Evolutionary conservation across 306 rosid genomes (phyloP), one percentile per base, ranked within the genome.

Genomic region (Quercus berberidifolia): DNA sequence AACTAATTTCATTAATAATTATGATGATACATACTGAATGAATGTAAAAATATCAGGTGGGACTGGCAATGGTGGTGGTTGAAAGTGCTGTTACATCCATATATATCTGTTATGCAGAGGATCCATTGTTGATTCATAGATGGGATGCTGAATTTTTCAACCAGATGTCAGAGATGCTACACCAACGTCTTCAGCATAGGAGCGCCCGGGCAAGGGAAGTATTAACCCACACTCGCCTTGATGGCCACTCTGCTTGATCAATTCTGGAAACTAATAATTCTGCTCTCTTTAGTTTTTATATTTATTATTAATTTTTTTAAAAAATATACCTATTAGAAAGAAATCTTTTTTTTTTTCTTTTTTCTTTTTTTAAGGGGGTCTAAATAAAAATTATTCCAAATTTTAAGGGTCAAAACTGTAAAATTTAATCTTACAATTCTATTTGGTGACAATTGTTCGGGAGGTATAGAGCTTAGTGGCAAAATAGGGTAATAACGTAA

Each of bases 21-120:
- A 46, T 64, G 57, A 31, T 13, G 20, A 21, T 49, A 49, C 23
- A 74, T 55, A 73, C 71, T 56, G 41, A 75, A 14, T 74, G 79
- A 38, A 49, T 80, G 75, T 60, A 46, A 38, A 38, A 38, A 73
- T 43, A 81, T 71, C 91, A 96, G 99, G 94, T 93, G 82, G 99
- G 99, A 78, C 60, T 93, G 76, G 99, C 98, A 59, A 93, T 93
- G 92, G 99, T 89, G 59, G 96, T 96, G 77, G 99, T 96, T 82
- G 99, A 96, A 83, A 93, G 99, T 77, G 98, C 99, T 0, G 98
- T 93, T 77, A 96, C 99, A 49, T 96, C 97, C 23, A 93, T 96
- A 74, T 96, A 96, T 55, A 91, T 96, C 4, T 96, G 99, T 77
- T 96, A 93, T 57, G 99, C 99, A n/a, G 99, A 90, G 84, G 97